Base-by-base conservation (phyloP, 2,329 filamentous ascomycete species). In the Venturia effusa region DNA sequence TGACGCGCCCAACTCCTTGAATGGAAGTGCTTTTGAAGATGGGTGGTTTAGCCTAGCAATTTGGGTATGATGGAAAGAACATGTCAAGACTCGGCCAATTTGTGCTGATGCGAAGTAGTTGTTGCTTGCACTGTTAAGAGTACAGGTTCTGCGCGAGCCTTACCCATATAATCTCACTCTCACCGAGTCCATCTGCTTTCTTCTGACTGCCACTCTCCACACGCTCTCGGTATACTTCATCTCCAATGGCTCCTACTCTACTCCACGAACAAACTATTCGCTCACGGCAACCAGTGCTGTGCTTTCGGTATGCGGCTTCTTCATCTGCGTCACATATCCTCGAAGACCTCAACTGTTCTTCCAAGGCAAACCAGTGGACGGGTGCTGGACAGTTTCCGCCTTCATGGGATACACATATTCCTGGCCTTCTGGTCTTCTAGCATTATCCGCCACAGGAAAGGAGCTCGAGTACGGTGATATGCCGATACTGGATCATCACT, bases 341-440 rank as follows among this genome's bases (percentile, higher is more conserved):
- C 57, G 65, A 11, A 32, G 60, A 55, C 65, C 65, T 11, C 15
- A 66, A 15, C 39, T 66, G 4, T 63, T 51, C 41, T 43, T 19
- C 22, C 32, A 63, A 13, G 65, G 64, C n/a, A 24, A 39, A 32
- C 7, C 19, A 32, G 86, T 93, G 39, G 88, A 92, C 70, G 76
- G 78, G 19, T 81, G 88, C 74, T 80, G 79, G 68, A 87, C 86
- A 0, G 79, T 78, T 3, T 85, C 86, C 1, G 82, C 85, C 0
- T 77, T 88, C 59, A 80, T 76, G 61, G 82, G 84, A 61, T 84
- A 84, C 69, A 88, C 83, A 7, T 92, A 86, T 75, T 76, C 78
- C 60, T 93, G 88, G 88, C 79, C 83, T 1, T 74, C 71, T 1
- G 72, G 75, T 2, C 68, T 91, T 0, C 78, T 92, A 17, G 69